These are phyloP conservation scores for Ascochyta koolunga DNA, from an alignment of 2,329 filamentous ascomycete genomes.

Conservation along the genomic window DNA sequence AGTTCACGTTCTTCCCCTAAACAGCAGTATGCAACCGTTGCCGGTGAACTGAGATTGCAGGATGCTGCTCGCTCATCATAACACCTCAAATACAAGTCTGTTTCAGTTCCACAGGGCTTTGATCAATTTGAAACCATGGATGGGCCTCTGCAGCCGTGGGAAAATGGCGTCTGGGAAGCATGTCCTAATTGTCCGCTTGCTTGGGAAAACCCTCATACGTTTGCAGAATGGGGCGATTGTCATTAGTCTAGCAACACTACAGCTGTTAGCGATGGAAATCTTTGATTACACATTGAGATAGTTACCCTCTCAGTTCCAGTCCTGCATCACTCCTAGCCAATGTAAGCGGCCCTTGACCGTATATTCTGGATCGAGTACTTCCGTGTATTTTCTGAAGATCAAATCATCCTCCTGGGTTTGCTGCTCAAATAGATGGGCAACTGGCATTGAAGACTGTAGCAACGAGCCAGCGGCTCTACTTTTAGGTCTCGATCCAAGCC, in stretches of 20 bases:
- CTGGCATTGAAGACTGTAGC: not conserved
- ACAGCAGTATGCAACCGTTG: not conserved
- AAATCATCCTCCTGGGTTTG: slow-evolving; percentile 34
- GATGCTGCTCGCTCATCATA: not conserved
- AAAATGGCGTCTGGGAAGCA: not conserved
- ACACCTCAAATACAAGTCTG: not conserved
- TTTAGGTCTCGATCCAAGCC: slow-evolving; percentile 30
- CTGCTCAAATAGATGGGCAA: not conserved
- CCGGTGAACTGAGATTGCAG: not conserved
- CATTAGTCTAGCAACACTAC: slow-evolving; percentile 6
- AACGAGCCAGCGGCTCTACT: slow-evolving; percentile 13
- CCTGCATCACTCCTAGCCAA: slow-evolving; percentile 74
- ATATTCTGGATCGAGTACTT: slow-evolving; percentile 62
- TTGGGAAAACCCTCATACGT: not conserved
- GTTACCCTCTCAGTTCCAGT: slow-evolving; percentile 75
- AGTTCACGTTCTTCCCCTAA: not conserved
- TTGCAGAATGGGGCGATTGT: no score
- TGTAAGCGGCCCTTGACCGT: slow-evolving; percentile 71
- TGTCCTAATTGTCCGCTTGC: not conserved
- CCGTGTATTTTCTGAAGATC: slow-evolving; percentile 25
- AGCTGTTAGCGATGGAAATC: not conserved
- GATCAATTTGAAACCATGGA: not conserved
- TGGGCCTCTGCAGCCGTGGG: not conserved
- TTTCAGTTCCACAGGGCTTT: not conserved
- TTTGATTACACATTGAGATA: not conserved